Evolutionary conservation across 305 asterid species (phyloP).

Genomic region (Fraxinus paxiana): DNA sequence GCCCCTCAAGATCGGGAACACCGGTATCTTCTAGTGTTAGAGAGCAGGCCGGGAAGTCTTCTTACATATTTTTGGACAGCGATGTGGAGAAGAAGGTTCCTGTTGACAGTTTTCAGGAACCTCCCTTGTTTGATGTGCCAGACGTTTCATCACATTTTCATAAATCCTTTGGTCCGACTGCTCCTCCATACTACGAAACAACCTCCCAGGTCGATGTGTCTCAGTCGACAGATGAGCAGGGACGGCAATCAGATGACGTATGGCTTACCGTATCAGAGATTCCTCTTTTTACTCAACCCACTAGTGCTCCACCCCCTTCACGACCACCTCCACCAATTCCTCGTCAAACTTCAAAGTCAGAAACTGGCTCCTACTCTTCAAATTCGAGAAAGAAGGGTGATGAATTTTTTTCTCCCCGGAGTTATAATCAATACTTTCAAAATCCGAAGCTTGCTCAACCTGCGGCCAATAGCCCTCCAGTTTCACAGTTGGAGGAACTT

Average conservation of each 20-base stretch:
- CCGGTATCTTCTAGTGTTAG: constrained; percentile 42
- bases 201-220: constrained; percentile 46
- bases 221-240: constrained; percentile 51
- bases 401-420: constrained; percentile 49
- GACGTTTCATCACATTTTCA: constrained; percentile 49
- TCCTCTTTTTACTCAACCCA: constrained; percentile 84
- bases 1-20: constrained; percentile 47
- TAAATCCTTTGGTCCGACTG: constrained; percentile 41
- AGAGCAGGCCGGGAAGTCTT: constrained; percentile 47
- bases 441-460: constrained; percentile 45
- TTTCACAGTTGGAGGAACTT: constrained; percentile 79
- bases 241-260: constrained; percentile 54
- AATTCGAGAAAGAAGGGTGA: constrained; percentile 54
- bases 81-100: constrained; percentile 47
- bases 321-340: constrained; percentile 98
- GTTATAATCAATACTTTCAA: constrained; percentile 45
- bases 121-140: constrained; percentile 69
- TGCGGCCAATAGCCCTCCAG: constrained; percentile 52
- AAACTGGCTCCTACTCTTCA: constrained; percentile 49
- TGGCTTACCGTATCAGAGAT: constrained; percentile 90
- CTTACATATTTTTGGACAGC: constrained; percentile 53
- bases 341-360: constrained; percentile 46
- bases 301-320: constrained; percentile 92
- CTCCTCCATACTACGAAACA: constrained; percentile 52
- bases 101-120: constrained; percentile 52